These are phyloP conservation scores for Tephrocybe sp. DNA, from an alignment of 768 basidiomycete species.

Conservation along the genomic window DNA sequence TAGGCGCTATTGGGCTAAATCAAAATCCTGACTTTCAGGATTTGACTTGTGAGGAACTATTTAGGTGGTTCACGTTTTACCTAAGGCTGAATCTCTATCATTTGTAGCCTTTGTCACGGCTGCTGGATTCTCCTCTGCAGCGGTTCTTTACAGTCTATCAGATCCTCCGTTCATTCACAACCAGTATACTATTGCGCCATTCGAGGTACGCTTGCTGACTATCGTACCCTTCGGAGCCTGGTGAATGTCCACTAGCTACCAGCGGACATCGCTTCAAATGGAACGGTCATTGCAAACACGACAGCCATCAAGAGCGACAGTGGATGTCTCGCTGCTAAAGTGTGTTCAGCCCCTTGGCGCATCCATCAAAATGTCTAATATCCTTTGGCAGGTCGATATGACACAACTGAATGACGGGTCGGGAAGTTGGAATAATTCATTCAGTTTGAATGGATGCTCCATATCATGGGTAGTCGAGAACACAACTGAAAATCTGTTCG, in stretches of 20 bases:
- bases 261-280: constrained; percentile 32
- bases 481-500: constrained; percentile 39
- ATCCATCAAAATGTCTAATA: neutral
- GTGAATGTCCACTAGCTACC: constrained; percentile 30
- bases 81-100: neutral
- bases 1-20: constrained; percentile 40
- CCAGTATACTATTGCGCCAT: constrained; percentile 43
- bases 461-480: constrained; percentile 39
- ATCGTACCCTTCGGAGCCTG: neutral
- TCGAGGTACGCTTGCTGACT: constrained; percentile 33
- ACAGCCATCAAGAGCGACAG: constrained; percentile 44
- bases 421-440: constrained; percentile 42
- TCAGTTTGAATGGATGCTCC: constrained; percentile 35
- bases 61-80: neutral
- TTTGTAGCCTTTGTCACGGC: constrained; percentile 47
- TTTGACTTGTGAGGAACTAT: constrained; percentile 36
- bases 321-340: constrained; percentile 37
- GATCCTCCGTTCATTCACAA: constrained; percentile 44
- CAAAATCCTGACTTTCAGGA: constrained; percentile 43
- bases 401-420: constrained; percentile 18
- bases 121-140: constrained; percentile 52
- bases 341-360: constrained; percentile 19
- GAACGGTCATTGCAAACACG: constrained; percentile 46
- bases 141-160: constrained; percentile 41
- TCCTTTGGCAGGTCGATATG: constrained; percentile 34